A percentile compares a stretch with the other conserved stretches of the same genome.
Conservation (phyloP, 2,329 filamentous ascomycete genomes). For the Magnaporthiopsis incrustans region DNA sequence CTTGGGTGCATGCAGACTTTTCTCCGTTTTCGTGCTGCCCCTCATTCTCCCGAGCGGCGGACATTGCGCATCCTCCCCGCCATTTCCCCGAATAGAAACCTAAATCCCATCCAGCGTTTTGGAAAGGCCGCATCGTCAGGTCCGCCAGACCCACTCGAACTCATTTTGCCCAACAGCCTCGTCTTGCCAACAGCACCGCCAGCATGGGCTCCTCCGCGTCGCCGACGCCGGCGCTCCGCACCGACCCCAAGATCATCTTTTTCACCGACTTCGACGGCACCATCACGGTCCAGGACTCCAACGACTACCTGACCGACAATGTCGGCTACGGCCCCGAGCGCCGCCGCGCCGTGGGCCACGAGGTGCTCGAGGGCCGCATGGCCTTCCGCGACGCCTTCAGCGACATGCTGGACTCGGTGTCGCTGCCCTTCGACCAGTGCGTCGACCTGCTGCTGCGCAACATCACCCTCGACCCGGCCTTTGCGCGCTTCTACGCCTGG, state of each 20-base stretch:
- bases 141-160: not conserved
- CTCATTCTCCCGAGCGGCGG: not conserved
- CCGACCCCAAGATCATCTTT: constrained; percentile 85
- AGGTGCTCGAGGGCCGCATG: constrained; percentile 62
- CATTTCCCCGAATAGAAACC: not conserved
- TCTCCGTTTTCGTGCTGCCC: not conserved
- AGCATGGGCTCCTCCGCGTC: constrained; percentile 11
- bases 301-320: constrained; percentile 77
- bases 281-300: constrained; percentile 66
- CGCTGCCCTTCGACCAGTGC: constrained; percentile 72
- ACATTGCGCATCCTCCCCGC: not conserved
- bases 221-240: constrained; percentile 46
- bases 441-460: constrained; percentile 69
- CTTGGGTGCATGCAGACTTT: not conserved
- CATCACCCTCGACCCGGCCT: constrained; percentile 82
- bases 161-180: too few relatives aligned
- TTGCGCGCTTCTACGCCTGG: constrained; percentile 84
- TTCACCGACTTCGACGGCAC: constrained; percentile 99
- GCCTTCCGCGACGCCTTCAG: constrained; percentile 81
- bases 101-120: not conserved
- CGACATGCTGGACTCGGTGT: constrained; percentile 86
- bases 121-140: not conserved
- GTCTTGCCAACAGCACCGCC: not conserved
- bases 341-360: constrained; percentile 65
- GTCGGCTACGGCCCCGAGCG: constrained; percentile 71